These are phyloP conservation scores for Sarocladiaceae sp. DNA, from an alignment of 2,329 filamentous ascomycete species.

Conservation along the genomic window DNA sequence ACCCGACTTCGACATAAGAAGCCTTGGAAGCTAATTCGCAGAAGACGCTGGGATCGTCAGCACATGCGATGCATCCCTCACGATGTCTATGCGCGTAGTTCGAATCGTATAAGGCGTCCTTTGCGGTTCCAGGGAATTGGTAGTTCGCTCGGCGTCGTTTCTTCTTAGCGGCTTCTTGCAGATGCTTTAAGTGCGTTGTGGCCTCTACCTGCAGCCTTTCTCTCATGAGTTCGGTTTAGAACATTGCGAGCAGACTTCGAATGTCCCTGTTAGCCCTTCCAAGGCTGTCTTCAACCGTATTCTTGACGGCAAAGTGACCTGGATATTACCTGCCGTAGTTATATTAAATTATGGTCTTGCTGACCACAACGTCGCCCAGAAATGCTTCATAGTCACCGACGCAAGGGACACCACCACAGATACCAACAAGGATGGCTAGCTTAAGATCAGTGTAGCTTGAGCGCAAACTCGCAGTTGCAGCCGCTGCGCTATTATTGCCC, in stretches of 20 bases:
- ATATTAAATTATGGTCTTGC: conserved; percentile 19
- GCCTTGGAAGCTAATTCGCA: no score
- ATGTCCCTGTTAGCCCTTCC: conserved; percentile 23
- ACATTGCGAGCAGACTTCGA: conserved; percentile 18
- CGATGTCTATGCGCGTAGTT: background rate
- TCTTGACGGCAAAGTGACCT: conserved; percentile 19
- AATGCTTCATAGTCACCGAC: conserved; percentile 12
- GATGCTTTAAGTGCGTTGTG: background rate
- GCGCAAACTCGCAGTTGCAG: background rate
- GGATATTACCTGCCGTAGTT: conserved; percentile 17
- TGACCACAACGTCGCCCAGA: conserved; percentile 23
- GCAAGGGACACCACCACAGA: conserved; percentile 29
- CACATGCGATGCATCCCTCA: no score
- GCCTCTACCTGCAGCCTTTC: background rate
- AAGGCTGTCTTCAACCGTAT: conserved; percentile 21
- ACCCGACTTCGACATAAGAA: background rate
- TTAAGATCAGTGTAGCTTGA: conserved; percentile 16
- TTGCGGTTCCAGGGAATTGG: background rate
- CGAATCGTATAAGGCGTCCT: background rate
- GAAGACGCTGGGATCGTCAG: no score
- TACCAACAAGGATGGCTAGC: conserved; percentile 29
- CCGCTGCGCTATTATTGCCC: conserved; percentile 9
- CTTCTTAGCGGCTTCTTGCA: background rate
- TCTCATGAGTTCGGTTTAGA: conserved; percentile 12
- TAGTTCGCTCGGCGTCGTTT: background rate